Evolutionary conservation across 345 rosid genomes (phyloP), one percentile per base, ranked within the genome.

Genomic region (Lepidium africanum): DNA sequence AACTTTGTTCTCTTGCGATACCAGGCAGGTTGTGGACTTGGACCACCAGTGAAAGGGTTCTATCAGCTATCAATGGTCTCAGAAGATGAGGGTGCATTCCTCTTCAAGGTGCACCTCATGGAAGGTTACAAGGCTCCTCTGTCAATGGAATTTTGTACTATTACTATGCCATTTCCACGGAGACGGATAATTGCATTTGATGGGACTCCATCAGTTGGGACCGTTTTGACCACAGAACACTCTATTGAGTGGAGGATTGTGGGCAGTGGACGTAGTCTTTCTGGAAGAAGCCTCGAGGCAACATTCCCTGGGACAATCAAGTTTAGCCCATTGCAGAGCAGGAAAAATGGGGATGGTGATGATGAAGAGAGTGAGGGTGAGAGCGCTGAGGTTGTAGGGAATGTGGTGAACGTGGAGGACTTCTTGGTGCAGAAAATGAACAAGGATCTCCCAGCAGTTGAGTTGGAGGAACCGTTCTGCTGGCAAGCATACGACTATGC

Each of bases 11-110:
- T 94, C 78, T 83, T 84, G 81, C 88, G 71, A 30, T 94, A 94
- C 81, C 95, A 86, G 71, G 97, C 95, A 40, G 67, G 63, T 54
- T 91, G 92, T 67, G 66, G 81, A 37, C 78, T 87, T 65, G 85
- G 94, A 74, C 95, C 97, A 63, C 97, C 95, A n/a, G 65, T 94
- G 60, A 86, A 86, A 72, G 97, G 89, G 45, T 94, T 94, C 65
- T 94, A 94, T 78, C 99, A 94, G 71, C 78, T 94, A 59, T 94
- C 99, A 16, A 90, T 94, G 99, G 92, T 94, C 48, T 91, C 90
- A 45, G 99, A 94, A 76, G 92, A 91, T 62, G 92, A 94, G 79
- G 97, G 97, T 60, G 99, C 99, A 36, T 91, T 94, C 73, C 83
- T 94, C 59, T 91, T 88, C 77, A 91, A 86, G 81, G 75, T 94